phyloP scores from a whole-genome alignment of 1,284 basidiomycete genomes.

The Sporisorium graminicola region DNA sequence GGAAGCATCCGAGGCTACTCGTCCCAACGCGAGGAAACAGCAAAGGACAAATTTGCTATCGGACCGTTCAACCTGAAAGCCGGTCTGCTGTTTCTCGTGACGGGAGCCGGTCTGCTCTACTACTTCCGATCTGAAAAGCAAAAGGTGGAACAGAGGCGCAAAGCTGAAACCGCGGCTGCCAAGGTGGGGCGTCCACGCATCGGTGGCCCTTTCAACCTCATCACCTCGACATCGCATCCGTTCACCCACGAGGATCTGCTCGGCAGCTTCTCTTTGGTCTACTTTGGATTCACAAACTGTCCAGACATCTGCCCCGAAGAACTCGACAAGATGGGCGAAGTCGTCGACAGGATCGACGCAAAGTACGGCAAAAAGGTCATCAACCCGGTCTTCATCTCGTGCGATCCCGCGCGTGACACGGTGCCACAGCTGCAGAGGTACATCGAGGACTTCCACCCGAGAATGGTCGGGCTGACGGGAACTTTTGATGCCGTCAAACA shows the following conservation, averaged over 20 bases:
- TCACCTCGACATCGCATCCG: slow-evolving; percentile 57
- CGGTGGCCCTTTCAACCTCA: slow-evolving; percentile 83
- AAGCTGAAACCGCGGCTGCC: slow-evolving; percentile 52
- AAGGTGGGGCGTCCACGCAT: slow-evolving; percentile 79
- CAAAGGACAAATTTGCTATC: slow-evolving; percentile 48
- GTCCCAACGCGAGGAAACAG: slow-evolving; percentile 38
- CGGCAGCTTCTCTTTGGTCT: slow-evolving; percentile 84
- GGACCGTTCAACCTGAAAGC: slow-evolving; percentile 85
- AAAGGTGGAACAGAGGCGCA: slow-evolving; percentile 49
- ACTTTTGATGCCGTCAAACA: slow-evolving; percentile 86
- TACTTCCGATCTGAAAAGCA: slow-evolving; percentile 91
- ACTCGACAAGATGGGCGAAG: slow-evolving; percentile 91
- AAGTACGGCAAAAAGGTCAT: slow-evolving; percentile 69
- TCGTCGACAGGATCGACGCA: slow-evolving; percentile 81
- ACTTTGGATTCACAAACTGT: slow-evolving; percentile 78
- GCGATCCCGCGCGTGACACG: slow-evolving; percentile 93
- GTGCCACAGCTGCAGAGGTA: slow-evolving; percentile 75
- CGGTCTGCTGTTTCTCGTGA: slow-evolving; percentile 83
- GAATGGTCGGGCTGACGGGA: slow-evolving; percentile 88
- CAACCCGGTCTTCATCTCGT: slow-evolving; percentile 89
- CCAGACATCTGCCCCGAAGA: slow-evolving; percentile 99
- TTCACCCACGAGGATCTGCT: slow-evolving; percentile 88
- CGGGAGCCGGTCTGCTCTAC: slow-evolving; percentile 83
- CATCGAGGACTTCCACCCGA: slow-evolving; percentile 80
- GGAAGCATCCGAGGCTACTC: slow-evolving; percentile 10